Evolutionary conservation across 2,329 filamentous ascomycete genomes (phyloP), one percentile per base, ranked within the genome.

Genomic region (Tolypocladium ovalisporum): DNA sequence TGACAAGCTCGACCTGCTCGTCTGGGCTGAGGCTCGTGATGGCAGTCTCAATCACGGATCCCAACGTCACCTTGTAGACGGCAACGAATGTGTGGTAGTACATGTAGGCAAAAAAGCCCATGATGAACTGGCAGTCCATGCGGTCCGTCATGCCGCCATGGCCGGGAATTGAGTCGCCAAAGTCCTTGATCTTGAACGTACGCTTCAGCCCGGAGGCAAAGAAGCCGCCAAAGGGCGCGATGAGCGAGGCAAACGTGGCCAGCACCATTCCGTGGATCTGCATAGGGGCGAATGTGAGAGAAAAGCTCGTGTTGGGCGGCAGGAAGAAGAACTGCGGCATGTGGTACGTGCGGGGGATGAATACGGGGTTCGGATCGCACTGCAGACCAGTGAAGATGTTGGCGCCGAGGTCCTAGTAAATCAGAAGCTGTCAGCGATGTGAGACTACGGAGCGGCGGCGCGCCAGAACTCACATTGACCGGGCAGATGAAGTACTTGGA

Each of bases 51-150:
- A 99, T 88, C 39, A 99, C 88, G 56, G 84, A 85, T 24, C 93
- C 94, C 24, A 96, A 86, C 57, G 81, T 90, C 42, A 88, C 85
- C 72, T 93, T 90, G 78, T 96, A 85, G 8, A 90, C 80, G 4
- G 92, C 92, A 67, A 99, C 93, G 72, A 99, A 99, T 68, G 89
- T 94, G 72, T 97, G 92, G 75, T 95, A 99, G 76, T 99, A 99
- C 82, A 99, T 92, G 77, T 91, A 97, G 19, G 93, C 85, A 67
- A 99, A 97, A 74, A 96, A 94, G 10, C 94, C 94, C 94, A 99
- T 99, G 77, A 97, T 97, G 76, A 99, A 99, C 70, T 99, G 94
- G 72, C 94, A 99, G 70, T 99, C 94, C 93, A 99, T 97, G 61
- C 94, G 89, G 71, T 99, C 94, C 19, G 94, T 99, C 76, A 99